phyloP scores from a whole-genome alignment of 306 rosid genomes.

The Vigna mungo region DNA sequence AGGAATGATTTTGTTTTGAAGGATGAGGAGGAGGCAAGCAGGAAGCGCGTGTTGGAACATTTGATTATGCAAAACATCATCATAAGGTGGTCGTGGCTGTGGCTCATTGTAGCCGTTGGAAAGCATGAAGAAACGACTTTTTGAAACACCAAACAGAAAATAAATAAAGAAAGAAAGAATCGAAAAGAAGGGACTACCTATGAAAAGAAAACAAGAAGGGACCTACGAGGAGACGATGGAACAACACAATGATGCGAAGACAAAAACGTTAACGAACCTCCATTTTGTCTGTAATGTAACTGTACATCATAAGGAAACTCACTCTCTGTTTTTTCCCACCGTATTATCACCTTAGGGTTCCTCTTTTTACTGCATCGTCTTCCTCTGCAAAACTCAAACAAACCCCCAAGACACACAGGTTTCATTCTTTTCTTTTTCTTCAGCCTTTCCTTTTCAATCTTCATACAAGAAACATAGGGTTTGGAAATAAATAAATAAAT shows the following conservation, averaged over 20 bases:
- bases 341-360: neutral
- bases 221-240: slow-evolving; percentile 31
- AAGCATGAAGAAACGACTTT: slow-evolving; percentile 45
- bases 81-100: slow-evolving; percentile 22
- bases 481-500: neutral
- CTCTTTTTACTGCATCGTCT: neutral
- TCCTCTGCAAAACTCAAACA: neutral
- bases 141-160: slow-evolving; percentile 23
- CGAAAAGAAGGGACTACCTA: slow-evolving; percentile 39
- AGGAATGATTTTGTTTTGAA: too few species aligned
- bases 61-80: neutral
- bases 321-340: slow-evolving; percentile 24
- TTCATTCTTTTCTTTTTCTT: neutral
- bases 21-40: neutral
- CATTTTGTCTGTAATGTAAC: slow-evolving; percentile 43
- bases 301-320: slow-evolving; percentile 22
- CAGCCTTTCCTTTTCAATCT: neutral
- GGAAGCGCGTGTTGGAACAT: slow-evolving; percentile 15
- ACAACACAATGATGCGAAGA: slow-evolving; percentile 11
- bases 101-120: slow-evolving; percentile 53
- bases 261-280: slow-evolving; percentile 32
- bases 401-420: slow-evolving; percentile 7
- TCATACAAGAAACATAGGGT: neutral
- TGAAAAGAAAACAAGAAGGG: slow-evolving; percentile 39
- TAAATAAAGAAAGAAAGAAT: neutral